These are phyloP conservation scores for Tetraselmis chui DNA, from an alignment of 139 green algal species.

Conservation along the genomic window DNA sequence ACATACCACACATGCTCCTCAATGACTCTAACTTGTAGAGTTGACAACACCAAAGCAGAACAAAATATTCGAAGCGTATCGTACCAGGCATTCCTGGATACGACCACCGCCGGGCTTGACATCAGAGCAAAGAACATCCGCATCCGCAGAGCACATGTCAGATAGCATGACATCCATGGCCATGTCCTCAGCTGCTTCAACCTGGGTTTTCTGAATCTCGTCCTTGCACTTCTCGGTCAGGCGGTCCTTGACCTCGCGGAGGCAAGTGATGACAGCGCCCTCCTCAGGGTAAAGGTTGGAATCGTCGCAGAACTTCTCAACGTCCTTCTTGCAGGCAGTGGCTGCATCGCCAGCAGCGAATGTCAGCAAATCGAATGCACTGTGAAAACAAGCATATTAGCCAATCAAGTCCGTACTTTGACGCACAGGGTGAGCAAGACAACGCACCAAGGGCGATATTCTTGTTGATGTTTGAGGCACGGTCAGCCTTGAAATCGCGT, in stretches of 20 bases:
- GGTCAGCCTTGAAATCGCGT: conserved; percentile 53
- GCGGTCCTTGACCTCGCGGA: conserved; percentile 46
- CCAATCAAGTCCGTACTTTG: too few relatives aligned
- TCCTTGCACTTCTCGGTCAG: conserved; percentile 36
- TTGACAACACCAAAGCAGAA: background rate
- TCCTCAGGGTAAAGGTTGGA: conserved; percentile 26
- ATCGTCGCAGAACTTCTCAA: conserved; percentile 52
- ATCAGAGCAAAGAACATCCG: conserved; percentile 40
- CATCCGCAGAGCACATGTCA: conserved; percentile 43
- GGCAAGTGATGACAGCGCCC: conserved; percentile 55
- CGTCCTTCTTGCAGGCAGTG: conserved; percentile 61
- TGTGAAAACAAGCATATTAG: too few relatives aligned
- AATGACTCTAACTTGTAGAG: too few relatives aligned
- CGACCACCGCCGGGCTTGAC: conserved; percentile 43
- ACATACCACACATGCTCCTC: too few relatives aligned
- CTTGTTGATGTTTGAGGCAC: conserved; percentile 70
- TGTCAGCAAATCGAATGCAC: background rate
- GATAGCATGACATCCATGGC: conserved; percentile 6
- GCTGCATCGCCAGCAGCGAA: conserved; percentile 26
- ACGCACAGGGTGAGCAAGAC: too few relatives aligned
- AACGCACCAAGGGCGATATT: conserved; percentile 67
- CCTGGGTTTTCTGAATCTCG: conserved; percentile 52
- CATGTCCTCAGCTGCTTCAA: conserved; percentile 48
- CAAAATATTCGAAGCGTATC: background rate
- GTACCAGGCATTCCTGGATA: conserved; percentile 64